These are phyloP conservation scores for Colletotrichum simmondsii DNA, from an alignment of 2,329 filamentous ascomycete genomes.

Conservation along the genomic window DNA sequence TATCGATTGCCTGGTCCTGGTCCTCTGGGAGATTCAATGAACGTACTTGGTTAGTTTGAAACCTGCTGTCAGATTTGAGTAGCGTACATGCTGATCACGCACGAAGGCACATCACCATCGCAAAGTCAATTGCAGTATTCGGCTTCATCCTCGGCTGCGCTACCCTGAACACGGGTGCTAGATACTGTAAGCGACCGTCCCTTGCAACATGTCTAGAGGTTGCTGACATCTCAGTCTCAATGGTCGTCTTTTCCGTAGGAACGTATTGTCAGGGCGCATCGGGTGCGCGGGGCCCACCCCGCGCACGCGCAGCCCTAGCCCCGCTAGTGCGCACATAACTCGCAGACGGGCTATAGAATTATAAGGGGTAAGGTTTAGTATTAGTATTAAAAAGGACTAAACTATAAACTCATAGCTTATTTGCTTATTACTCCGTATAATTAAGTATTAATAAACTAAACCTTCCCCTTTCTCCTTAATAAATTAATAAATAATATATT, in stretches of 20 bases:
- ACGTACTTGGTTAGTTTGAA: slow-evolving; percentile 14
- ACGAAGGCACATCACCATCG: slow-evolving; percentile 21
- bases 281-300: no score
- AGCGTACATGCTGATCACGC: neutral
- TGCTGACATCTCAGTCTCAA: slow-evolving; percentile 34
- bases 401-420: no score
- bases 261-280: no score
- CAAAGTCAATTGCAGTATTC: slow-evolving; percentile 26
- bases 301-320: no score
- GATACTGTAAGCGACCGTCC: slow-evolving; percentile 35
- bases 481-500: no score
- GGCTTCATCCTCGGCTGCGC: slow-evolving; percentile 34
- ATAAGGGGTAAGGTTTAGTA: no score
- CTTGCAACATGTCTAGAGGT: neutral
- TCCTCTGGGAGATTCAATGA: slow-evolving; percentile 27
- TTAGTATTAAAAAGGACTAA: no score
- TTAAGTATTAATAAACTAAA: no score
- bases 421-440: no score
- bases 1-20: slow-evolving; percentile 49
- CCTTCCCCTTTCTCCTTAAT: no score
- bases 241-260: slow-evolving; percentile 42
- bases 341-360: no score
- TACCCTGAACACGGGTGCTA: slow-evolving; percentile 44
- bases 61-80: neutral
- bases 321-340: no score